Conservation (phyloP, 2,329 filamentous ascomycete species). For the Talaromyces sp. region DNA sequence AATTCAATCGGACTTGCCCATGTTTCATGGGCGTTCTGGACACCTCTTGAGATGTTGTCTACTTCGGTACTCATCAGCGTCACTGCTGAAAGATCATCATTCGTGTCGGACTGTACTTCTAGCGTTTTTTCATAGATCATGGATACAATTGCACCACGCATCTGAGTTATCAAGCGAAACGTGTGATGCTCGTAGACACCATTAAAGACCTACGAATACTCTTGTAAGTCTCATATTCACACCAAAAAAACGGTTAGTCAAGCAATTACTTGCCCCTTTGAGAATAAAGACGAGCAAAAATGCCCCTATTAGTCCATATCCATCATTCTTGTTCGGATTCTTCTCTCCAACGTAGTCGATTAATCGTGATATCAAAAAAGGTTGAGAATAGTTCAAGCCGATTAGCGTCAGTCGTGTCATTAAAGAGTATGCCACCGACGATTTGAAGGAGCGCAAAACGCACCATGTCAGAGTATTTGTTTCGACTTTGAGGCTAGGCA, state of each 20-base stretch:
- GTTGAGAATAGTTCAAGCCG: constrained; percentile 37
- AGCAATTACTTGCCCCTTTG: constrained; percentile 33
- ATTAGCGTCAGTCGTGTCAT: constrained; percentile 32
- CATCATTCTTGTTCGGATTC: constrained; percentile 29
- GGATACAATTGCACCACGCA: constrained; percentile 43
- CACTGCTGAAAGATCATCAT: constrained; percentile 36
- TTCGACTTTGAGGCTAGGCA: constrained; percentile 2
- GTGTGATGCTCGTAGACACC: constrained; percentile 42
- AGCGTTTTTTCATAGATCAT: constrained; percentile 49
- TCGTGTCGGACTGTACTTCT: constrained; percentile 28
- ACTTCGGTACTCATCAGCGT: constrained; percentile 48
- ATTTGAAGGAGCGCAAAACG: constrained; percentile 16
- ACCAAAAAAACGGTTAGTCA: too few species aligned
- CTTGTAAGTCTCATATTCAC: too few species aligned
- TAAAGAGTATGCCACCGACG: constrained; percentile 31
- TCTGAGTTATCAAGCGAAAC: constrained; percentile 43
- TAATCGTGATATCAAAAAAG: constrained; percentile 36
- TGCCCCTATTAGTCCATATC: constrained; percentile 45
- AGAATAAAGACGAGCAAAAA: constrained; percentile 44
- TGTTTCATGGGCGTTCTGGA: constrained; percentile 43
- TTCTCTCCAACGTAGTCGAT: constrained; percentile 31
- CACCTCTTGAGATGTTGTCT: constrained; percentile 42
- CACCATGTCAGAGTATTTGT: constrained; percentile 9
- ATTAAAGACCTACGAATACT: constrained; percentile 31
- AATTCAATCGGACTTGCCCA: constrained; percentile 47